phyloP scores from a whole-genome alignment of 345 rosid genomes.

The Pistacia integerrima region DNA sequence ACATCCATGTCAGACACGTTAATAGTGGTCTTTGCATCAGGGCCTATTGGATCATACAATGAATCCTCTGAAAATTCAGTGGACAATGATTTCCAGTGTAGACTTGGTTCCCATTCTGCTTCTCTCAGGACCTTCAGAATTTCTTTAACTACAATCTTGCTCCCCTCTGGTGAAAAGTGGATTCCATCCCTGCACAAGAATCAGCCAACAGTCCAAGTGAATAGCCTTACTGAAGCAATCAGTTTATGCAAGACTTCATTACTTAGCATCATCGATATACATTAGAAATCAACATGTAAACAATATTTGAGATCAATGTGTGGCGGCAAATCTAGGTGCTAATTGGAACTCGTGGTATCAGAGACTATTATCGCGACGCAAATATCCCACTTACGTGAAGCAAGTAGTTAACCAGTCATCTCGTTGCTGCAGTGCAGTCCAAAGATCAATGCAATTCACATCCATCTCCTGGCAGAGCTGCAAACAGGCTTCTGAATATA shows the following conservation, averaged over 20 bases:
- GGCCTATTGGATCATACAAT: constrained; percentile 16
- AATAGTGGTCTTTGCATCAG: constrained; percentile 16
- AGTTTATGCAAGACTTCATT: too few species aligned
- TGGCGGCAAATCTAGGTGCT: too few species aligned
- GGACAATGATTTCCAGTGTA: constrained; percentile 55
- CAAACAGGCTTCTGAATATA: constrained; percentile 72
- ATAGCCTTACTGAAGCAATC: not conserved
- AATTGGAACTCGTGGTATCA: too few species aligned
- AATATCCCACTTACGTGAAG: constrained; percentile 65
- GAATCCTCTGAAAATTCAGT: constrained; percentile 55
- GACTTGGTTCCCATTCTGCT: constrained; percentile 78
- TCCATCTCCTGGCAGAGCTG: constrained; percentile 65
- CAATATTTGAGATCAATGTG: too few species aligned
- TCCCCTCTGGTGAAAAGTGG: constrained; percentile 66
- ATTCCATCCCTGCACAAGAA: constrained; percentile 63
- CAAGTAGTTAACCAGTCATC: constrained; percentile 65
- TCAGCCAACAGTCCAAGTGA: not conserved
- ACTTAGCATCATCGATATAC: too few species aligned
- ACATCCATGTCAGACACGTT: constrained; percentile 17
- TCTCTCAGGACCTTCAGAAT: constrained; percentile 53
- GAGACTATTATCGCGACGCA: too few species aligned
- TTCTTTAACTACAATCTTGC: constrained; percentile 64
- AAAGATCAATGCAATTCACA: constrained; percentile 64
- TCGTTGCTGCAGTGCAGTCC: constrained; percentile 60
- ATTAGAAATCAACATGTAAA: too few species aligned